A percentile compares a stretch with the other conserved stretches of the same genome.
Conservation (phyloP, 805 yeast species). For the Yarrowia sp. region DNA sequence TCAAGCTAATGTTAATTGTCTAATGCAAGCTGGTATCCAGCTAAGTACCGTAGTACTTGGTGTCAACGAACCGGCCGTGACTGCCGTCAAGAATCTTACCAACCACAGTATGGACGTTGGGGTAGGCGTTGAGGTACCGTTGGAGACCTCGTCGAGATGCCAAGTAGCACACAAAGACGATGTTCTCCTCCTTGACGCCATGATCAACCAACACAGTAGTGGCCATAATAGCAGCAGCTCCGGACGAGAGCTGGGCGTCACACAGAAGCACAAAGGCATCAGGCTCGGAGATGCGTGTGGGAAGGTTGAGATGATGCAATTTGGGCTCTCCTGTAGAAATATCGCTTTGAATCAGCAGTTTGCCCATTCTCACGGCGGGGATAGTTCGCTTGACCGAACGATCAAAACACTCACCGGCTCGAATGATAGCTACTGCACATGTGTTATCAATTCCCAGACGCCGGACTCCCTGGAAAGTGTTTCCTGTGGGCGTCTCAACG, state of each 20-base stretch:
- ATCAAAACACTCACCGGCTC: conserved; percentile 93
- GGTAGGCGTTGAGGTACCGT: conserved; percentile 72
- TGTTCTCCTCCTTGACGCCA: conserved; percentile 58
- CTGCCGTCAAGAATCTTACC: conserved; percentile 49
- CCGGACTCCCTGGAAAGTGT: conserved; percentile 34
- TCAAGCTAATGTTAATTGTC: not conserved
- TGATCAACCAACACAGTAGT: conserved; percentile 83
- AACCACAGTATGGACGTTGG: conserved; percentile 62
- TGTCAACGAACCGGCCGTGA: conserved; percentile 60
- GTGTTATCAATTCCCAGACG: conserved; percentile 47
- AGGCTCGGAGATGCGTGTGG: conserved; percentile 41
- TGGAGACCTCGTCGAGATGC: conserved; percentile 78
- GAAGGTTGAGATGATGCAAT: conserved; percentile 76
- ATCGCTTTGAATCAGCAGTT: conserved; percentile 83
- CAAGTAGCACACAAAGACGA: conserved; percentile 65
- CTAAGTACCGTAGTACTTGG: conserved; percentile 71
- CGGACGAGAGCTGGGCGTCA: conserved; percentile 87
- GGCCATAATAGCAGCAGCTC: conserved; percentile 95
- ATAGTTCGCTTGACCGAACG: conserved; percentile 70
- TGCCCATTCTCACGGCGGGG: conserved; percentile 74
- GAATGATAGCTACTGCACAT: conserved; percentile 72
- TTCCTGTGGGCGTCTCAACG: conserved; percentile 47
- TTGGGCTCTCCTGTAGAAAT: conserved; percentile 91
- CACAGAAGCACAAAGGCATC: conserved; percentile 52
- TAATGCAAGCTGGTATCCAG: not conserved